Base-by-base conservation (phyloP, 768 basidiomycete genomes). In the Rhodocollybia butyracea region DNA sequence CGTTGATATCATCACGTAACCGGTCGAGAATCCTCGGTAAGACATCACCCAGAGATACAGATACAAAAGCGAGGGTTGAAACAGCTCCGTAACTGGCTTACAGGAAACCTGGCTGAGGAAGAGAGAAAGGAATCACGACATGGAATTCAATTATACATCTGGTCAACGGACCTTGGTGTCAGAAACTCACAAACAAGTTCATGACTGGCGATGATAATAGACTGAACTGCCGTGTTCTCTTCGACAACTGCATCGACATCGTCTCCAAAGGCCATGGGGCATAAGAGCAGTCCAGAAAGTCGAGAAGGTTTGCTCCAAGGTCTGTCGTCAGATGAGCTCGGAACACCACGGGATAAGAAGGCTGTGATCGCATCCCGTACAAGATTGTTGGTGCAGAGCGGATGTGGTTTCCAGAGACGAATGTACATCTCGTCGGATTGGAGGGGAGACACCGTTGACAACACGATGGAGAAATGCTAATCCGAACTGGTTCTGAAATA, bases 21-120 rank as follows among this genome's bases (percentile, higher is more conserved):
- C 88, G 89, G 1, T 80, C 78, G 43, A 93, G 68, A n/a, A 95
- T 66, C 22, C 79, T 80, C 0, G 89, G 86, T 2, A 97, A 72
- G 10, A 88, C 81, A 0, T 71, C 61, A 0, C 76, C 72, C 0
- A 96, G 90, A 1, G 87, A 83, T 15, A n/a, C n/a, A n/a, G n/a
- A n/a, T n/a, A 99, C 82, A 63, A 98, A 94, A 0, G 84, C 77
- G 36, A 96, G 66, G 0, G 92, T 94, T 7, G 84, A 81, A 30
- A 89, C 72, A 3, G 94, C 85, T 24, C 78, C 76, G 63, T 88
- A 89, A 40, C 85, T 84, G 4, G 94, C 94, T 47, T 88, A 78
- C 3, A 76, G 63, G 47, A 86, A 83, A 5, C 79, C 76, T 58
- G 63, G 65, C 78, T 82, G 61, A 2, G 24, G 10, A 48, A 34